A percentile compares a stretch with the other conserved stretches of the same genome.
phyloP scores from a whole-genome alignment of 2,329 filamentous ascomycete species.

The Cladosporium sphaerospermum region DNA sequence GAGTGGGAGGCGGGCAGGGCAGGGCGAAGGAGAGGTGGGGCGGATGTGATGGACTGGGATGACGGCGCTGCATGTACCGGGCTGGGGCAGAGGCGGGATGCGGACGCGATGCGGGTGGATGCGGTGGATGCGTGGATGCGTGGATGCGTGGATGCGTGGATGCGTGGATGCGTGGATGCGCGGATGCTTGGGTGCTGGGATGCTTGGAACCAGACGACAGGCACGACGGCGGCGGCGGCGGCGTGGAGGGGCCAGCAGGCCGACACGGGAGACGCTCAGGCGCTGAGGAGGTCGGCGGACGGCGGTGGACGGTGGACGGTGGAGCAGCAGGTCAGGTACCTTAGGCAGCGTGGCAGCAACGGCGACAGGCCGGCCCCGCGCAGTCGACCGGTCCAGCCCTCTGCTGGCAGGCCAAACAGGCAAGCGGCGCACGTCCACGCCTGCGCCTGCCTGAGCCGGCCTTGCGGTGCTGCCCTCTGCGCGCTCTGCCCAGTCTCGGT shows the following conservation, averaged over 20 bases:
- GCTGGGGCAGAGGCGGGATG: no score
- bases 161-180: no score
- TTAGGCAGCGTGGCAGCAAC: background rate
- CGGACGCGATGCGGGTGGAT: background rate
- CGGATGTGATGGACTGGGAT: no score
- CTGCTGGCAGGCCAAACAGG: conserved; percentile 9
- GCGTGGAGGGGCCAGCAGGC: background rate
- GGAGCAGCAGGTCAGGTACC: background rate
- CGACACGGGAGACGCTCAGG: background rate
- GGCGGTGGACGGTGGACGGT: background rate
- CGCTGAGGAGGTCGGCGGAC: background rate
- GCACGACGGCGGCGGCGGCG: background rate
- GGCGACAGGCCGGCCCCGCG: background rate
- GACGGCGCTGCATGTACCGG: no score
- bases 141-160: background rate
- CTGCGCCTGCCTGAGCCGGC: background rate
- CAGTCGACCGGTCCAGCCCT: background rate
- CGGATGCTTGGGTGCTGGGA: no score
- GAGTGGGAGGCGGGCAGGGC: background rate
- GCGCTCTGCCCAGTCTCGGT: no score
- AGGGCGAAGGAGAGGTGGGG: background rate
- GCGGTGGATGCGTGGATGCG: background rate
- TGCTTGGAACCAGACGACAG: background rate
- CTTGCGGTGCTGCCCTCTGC: no score
- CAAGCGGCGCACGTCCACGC: conserved; percentile 5